Conservation (phyloP, 805 yeast genomes). For the Maudiozyma barnettii region DNA sequence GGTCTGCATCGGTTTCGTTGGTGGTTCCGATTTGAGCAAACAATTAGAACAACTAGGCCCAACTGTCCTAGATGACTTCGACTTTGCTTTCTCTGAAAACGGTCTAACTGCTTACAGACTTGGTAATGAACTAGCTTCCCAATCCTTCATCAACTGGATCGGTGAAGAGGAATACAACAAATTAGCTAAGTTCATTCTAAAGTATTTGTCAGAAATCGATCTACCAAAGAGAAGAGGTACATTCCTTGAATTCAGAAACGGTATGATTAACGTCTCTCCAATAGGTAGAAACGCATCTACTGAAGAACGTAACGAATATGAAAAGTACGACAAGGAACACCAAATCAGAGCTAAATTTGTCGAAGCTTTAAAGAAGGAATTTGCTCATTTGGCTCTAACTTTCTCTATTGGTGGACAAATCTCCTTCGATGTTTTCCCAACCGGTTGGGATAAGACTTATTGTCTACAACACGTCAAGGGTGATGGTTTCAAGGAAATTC, state of each 20-base stretch:
- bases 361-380: constrained; percentile 68
- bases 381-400: constrained; percentile 77
- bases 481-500: constrained; percentile 80
- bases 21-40: constrained; percentile 90
- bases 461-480: constrained; percentile 84
- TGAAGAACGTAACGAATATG: constrained; percentile 87
- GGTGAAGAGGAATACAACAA: constrained; percentile 92
- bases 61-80: constrained; percentile 69
- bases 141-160: constrained; percentile 89
- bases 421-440: constrained; percentile 98
- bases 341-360: constrained; percentile 81
- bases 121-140: constrained; percentile 83
- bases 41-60: constrained; percentile 94
- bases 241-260: constrained; percentile 96
- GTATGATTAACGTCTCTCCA: constrained; percentile 97
- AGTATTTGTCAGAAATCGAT: constrained; percentile 76
- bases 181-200: constrained; percentile 75
- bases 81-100: constrained; percentile 93
- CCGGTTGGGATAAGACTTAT: constrained; percentile 99
- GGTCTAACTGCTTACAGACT: constrained; percentile 95
- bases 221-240: constrained; percentile 98
- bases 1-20: constrained; percentile 93
- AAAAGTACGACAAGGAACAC: constrained; percentile 70
- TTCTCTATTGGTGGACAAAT: constrained; percentile 99
- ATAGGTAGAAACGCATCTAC: constrained; percentile 97